phyloP scores from a whole-genome alignment of 768 basidiomycete species.

The Cantharellus anzutake region DNA sequence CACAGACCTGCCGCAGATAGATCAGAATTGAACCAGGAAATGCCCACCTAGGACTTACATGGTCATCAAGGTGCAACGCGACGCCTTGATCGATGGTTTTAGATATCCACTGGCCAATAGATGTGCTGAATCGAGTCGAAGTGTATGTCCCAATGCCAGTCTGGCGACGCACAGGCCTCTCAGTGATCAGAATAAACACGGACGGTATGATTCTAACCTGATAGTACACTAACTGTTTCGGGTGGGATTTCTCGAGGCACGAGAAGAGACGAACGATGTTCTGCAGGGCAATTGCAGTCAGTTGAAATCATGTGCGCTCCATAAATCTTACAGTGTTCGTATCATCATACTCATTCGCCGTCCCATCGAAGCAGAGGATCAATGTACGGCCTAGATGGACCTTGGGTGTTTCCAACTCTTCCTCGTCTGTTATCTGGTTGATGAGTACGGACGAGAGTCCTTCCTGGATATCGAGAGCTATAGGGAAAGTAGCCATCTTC shows the following conservation, averaged over 20 bases:
- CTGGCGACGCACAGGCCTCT: neutral
- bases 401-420: neutral
- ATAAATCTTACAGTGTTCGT: conserved; percentile 12
- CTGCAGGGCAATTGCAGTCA: neutral
- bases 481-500: neutral
- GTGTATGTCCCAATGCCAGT: neutral
- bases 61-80: conserved; percentile 9
- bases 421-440: neutral
- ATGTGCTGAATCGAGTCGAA: neutral
- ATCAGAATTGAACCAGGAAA: too few species aligned
- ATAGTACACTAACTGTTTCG: conserved; percentile 15
- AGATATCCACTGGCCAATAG: conserved; percentile 1
- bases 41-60: neutral
- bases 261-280: conserved; percentile 16
- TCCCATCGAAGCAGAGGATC: conserved; percentile 11
- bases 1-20: conserved; percentile 5
- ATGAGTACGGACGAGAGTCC: neutral
- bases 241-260: conserved; percentile 15
- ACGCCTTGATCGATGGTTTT: conserved; percentile 7
- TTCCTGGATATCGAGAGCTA: neutral
- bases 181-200: neutral
- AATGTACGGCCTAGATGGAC: conserved; percentile 4
- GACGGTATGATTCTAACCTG: conserved; percentile 4
- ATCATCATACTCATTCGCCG: conserved; percentile 4
- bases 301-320: neutral